Conservation (phyloP, 1,284 basidiomycete species). For the Coniferiporia weirii region DNA sequence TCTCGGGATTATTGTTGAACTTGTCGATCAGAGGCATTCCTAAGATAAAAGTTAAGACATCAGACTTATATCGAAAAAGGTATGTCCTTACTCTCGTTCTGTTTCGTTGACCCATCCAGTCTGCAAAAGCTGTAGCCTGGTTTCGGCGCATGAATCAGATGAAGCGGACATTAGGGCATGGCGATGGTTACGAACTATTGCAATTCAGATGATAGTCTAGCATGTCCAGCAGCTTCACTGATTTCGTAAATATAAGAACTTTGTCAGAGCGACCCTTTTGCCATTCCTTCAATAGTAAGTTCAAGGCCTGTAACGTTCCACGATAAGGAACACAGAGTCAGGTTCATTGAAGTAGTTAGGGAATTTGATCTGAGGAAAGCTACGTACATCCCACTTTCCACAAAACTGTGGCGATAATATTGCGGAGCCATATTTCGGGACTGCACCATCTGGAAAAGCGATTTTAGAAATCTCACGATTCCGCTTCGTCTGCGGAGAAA, state of each 20-base stretch:
- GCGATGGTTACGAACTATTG: slow-evolving; percentile 35
- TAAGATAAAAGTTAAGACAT: slow-evolving; percentile 26
- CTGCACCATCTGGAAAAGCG: slow-evolving; percentile 47
- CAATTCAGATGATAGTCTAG: slow-evolving; percentile 64
- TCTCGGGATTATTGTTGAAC: slow-evolving; percentile 70
- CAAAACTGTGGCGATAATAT: slow-evolving; percentile 62
- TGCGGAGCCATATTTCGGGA: slow-evolving; percentile 57
- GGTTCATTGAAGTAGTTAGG: not conserved
- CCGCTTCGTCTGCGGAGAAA: slow-evolving; percentile 40
- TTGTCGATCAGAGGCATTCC: slow-evolving; percentile 79
- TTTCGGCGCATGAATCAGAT: not conserved
- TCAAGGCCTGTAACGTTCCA: slow-evolving; percentile 46
- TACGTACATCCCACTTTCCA: slow-evolving; percentile 77
- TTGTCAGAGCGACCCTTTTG: slow-evolving; percentile 61
- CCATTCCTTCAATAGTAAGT: slow-evolving; percentile 63
- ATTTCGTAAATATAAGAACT: slow-evolving; percentile 83
- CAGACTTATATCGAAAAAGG: not conserved
- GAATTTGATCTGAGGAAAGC: not conserved
- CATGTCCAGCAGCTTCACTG: slow-evolving; percentile 77
- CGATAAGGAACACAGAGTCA: not conserved
- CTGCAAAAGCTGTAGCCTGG: slow-evolving; percentile 61
- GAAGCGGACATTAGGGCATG: not conserved
- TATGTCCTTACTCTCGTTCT: slow-evolving; percentile 49
- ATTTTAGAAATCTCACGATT: slow-evolving; percentile 54
- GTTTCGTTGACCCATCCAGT: slow-evolving; percentile 69